phyloP scores from a whole-genome alignment of 1,139 yeast species.

The Candida sanyaensis region DNA sequence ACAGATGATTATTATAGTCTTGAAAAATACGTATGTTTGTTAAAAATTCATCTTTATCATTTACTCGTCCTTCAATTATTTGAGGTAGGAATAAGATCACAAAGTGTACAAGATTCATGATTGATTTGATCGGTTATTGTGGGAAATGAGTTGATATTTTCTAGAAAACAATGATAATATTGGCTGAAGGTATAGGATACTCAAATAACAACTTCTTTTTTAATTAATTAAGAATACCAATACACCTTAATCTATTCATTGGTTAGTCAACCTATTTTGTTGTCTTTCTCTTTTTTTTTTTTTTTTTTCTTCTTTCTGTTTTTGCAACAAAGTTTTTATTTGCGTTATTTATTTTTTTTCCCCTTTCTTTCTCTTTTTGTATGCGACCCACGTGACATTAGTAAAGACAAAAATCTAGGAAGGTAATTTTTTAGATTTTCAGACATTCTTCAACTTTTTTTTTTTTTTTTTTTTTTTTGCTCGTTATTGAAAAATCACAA shows the following conservation, averaged over 20 bases:
- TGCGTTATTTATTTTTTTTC: too few relatives aligned
- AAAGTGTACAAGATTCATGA: neutral
- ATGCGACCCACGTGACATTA: neutral
- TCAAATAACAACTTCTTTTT: too few relatives aligned
- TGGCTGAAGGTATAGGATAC: neutral
- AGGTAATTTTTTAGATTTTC: constrained; percentile 1
- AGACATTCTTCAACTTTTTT: neutral
- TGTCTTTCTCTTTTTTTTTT: neutral
- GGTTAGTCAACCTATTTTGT: neutral
- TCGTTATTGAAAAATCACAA: constrained; percentile 1
- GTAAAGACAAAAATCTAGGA: neutral
- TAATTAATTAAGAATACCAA: too few relatives aligned
- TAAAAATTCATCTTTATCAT: neutral
- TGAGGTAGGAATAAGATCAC: constrained; percentile 4
- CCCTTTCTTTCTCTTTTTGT: neutral
- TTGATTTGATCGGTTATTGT: neutral
- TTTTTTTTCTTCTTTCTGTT: too few relatives aligned
- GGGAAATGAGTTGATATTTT: neutral
- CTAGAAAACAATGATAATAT: neutral
- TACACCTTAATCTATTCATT: too few relatives aligned
- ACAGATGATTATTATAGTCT: neutral
- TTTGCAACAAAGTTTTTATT: neutral
- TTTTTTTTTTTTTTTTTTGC: neutral
- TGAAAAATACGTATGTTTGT: neutral
- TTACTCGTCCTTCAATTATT: neutral